Evolutionary conservation across 805 yeast species (phyloP).

Genomic region (Lipomyces spencermartinsiae): DNA sequence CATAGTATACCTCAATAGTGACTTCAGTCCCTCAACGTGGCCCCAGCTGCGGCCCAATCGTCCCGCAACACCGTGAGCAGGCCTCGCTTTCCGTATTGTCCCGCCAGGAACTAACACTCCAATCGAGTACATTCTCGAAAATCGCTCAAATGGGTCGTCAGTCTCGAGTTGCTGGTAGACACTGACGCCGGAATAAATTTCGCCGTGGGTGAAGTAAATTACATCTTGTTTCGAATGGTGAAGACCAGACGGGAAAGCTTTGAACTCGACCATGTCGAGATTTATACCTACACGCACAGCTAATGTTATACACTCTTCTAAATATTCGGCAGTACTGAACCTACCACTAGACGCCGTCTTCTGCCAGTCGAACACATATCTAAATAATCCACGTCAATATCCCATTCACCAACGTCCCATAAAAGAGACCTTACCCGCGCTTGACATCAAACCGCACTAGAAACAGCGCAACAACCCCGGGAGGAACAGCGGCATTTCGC

Average conservation of each 20-base stretch:
- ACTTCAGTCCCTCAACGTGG: constrained; percentile 50
- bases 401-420: constrained; percentile 50
- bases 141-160: constrained; percentile 41
- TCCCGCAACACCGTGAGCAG: constrained; percentile 30
- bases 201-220: constrained; percentile 57
- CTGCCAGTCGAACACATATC: constrained; percentile 36
- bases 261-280: constrained; percentile 61
- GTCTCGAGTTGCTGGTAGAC: constrained; percentile 56
- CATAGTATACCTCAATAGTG: constrained; percentile 33
- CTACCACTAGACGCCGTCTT: constrained; percentile 39
- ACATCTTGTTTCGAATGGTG: constrained; percentile 61
- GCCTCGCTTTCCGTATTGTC: constrained; percentile 19
- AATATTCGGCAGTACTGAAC: not conserved
- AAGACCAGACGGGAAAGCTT: constrained; percentile 72
- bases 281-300: constrained; percentile 27
- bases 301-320: not conserved
- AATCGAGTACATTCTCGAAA: constrained; percentile 59
- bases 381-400: not conserved
- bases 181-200: constrained; percentile 53
- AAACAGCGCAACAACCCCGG: constrained; percentile 49
- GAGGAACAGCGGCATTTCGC: constrained; percentile 13
- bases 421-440: constrained; percentile 52
- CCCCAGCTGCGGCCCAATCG: constrained; percentile 40
- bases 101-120: constrained; percentile 55
- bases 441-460: constrained; percentile 60